phyloP scores from a whole-genome alignment of 306 rosid genomes.

The Begonia masoniana region DNA sequence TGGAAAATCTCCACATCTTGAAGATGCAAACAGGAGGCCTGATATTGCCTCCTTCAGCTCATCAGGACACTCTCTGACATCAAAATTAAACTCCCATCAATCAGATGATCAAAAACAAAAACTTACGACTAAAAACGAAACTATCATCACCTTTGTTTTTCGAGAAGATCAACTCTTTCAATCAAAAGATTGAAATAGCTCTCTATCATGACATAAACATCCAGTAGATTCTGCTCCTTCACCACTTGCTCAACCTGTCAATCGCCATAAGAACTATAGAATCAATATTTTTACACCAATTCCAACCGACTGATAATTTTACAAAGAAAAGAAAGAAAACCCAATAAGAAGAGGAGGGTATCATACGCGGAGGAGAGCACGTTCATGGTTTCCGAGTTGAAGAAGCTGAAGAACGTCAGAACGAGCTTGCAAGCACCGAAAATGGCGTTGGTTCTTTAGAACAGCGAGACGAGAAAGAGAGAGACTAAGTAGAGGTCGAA shows the following conservation, averaged over 20 bases:
- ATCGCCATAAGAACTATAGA: constrained; percentile 1
- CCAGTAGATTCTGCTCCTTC: constrained; percentile 42
- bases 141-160: constrained; percentile 24
- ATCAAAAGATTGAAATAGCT: constrained; percentile 27
- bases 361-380: constrained; percentile 48
- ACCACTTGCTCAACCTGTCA: constrained; percentile 53
- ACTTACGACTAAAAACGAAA: background rate
- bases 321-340: background rate
- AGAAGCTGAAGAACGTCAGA: constrained; percentile 49
- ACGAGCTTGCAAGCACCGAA: constrained; percentile 25
- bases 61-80: constrained; percentile 40
- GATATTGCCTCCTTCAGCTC: constrained; percentile 48
- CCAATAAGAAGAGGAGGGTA: background rate
- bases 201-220: constrained; percentile 37
- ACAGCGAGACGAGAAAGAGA: constrained; percentile 41
- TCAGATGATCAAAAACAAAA: background rate
- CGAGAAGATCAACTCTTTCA: constrained; percentile 27
- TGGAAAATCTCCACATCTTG: constrained; percentile 71
- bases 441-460: constrained; percentile 40
- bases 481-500: constrained; percentile 23
- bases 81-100: constrained; percentile 1
- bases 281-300: background rate
- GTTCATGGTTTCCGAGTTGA: constrained; percentile 40
- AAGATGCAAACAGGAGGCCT: constrained; percentile 52
- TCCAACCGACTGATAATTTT: background rate